Conservation (phyloP, 2,329 filamentous ascomycete genomes). For the Aspergillus sp. region DNA sequence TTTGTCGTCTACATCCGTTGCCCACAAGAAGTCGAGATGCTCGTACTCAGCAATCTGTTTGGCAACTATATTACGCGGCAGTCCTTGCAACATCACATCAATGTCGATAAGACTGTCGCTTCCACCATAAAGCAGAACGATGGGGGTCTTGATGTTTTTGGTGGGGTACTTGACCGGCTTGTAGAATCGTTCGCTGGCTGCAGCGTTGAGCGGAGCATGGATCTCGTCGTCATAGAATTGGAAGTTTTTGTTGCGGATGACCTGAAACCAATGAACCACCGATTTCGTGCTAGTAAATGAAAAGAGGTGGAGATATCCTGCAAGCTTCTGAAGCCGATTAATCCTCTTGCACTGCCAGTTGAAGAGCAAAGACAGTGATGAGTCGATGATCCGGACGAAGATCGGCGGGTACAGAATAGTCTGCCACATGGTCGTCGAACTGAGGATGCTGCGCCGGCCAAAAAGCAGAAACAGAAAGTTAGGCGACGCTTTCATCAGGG, state of each 20-base stretch:
- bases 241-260: slow-evolving; percentile 92
- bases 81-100: slow-evolving; percentile 80
- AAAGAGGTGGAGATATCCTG: slow-evolving; percentile 92
- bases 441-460: slow-evolving; percentile 83
- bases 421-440: slow-evolving; percentile 95
- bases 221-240: slow-evolving; percentile 99
- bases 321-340: slow-evolving; percentile 78
- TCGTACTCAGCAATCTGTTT: slow-evolving; percentile 90
- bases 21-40: slow-evolving; percentile 96
- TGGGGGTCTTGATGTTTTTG: slow-evolving; percentile 91
- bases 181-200: slow-evolving; percentile 75
- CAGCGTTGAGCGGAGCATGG: slow-evolving; percentile 68
- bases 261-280: slow-evolving; percentile 99
- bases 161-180: slow-evolving; percentile 94
- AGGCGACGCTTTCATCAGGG: slow-evolving; percentile 87
- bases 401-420: slow-evolving; percentile 91
- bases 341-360: slow-evolving; percentile 87
- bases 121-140: slow-evolving; percentile 89
- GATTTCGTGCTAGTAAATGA: slow-evolving; percentile 96
- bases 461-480: slow-evolving; percentile 91
- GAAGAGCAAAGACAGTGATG: slow-evolving; percentile 76
- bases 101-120: slow-evolving; percentile 94
- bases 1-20: slow-evolving; percentile 71
- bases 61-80: slow-evolving; percentile 78
- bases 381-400: slow-evolving; percentile 83